A percentile compares a stretch with the other conserved stretches of the same genome.
Evolutionary conservation across 139 green algal species (phyloP).

Genomic region (Chlamydomonas sp.): DNA sequence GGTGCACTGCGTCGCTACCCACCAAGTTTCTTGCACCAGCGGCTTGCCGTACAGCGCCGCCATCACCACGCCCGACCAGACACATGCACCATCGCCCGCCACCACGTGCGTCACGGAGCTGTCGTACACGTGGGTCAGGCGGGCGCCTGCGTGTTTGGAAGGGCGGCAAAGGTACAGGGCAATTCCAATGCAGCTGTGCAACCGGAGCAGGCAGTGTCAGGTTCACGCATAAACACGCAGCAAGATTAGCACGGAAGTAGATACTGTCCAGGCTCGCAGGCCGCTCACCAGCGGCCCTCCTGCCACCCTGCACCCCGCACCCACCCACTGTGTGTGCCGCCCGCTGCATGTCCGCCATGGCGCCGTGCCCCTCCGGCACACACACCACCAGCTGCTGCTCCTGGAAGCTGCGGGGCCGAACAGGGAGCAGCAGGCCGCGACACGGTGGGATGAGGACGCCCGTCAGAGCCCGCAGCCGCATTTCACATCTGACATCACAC

Average conservation of each 20-base stretch:
- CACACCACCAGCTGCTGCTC: constrained; percentile 5
- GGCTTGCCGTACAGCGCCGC: neutral
- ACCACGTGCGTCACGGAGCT: constrained; percentile 3
- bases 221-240: too few species aligned
- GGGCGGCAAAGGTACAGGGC: too few species aligned
- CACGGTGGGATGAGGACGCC: too few species aligned
- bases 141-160: neutral
- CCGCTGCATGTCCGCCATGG: neutral
- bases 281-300: too few species aligned
- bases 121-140: neutral
- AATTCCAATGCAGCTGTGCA: too few species aligned
- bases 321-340: neutral
- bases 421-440: too few species aligned
- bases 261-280: too few species aligned
- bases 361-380: neutral
- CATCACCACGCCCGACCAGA: neutral
- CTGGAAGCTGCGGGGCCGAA: neutral
- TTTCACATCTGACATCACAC: too few species aligned
- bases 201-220: too few species aligned
- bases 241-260: too few species aligned
- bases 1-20: neutral
- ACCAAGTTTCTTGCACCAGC: neutral
- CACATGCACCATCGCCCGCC: neutral
- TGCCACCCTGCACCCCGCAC: too few species aligned
- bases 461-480: too few species aligned